Conservation (phyloP, 768 basidiomycete species). For the Termitomyces heimii region DNA sequence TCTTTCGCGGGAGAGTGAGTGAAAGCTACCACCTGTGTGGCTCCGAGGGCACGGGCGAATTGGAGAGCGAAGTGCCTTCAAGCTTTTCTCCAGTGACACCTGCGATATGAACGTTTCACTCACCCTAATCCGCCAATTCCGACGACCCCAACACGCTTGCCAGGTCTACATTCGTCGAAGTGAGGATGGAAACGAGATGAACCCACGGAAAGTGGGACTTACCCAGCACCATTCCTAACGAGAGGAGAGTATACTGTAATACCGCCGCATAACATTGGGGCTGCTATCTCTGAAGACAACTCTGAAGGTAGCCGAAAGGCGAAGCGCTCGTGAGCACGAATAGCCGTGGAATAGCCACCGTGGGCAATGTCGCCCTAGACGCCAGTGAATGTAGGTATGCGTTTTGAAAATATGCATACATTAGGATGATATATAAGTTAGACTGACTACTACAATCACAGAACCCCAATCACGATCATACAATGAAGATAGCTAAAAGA, state of each 20-base stretch:
- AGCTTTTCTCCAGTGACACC: neutral
- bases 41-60: constrained; percentile 43
- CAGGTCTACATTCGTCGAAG: constrained; percentile 32
- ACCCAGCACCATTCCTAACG: constrained; percentile 40
- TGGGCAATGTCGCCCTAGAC: constrained; percentile 28
- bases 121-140: constrained; percentile 59
- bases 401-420: too few relatives aligned
- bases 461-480: neutral
- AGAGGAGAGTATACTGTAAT: constrained; percentile 62
- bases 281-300: constrained; percentile 45
- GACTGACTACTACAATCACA: neutral
- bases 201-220: neutral
- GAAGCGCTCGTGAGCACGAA: constrained; percentile 45
- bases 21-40: constrained; percentile 49
- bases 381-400: too few relatives aligned
- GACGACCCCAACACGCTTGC: constrained; percentile 60
- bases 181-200: neutral
- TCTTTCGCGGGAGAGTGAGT: constrained; percentile 47
- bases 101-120: neutral
- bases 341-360: constrained; percentile 44
- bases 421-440: neutral
- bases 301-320: constrained; percentile 54
- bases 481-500: neutral
- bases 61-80: constrained; percentile 27
- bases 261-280: constrained; percentile 62